Evolutionary conservation across 768 basidiomycete species (phyloP), one percentile per base, ranked within the genome.

Genomic region (Hericium alpestre): DNA sequence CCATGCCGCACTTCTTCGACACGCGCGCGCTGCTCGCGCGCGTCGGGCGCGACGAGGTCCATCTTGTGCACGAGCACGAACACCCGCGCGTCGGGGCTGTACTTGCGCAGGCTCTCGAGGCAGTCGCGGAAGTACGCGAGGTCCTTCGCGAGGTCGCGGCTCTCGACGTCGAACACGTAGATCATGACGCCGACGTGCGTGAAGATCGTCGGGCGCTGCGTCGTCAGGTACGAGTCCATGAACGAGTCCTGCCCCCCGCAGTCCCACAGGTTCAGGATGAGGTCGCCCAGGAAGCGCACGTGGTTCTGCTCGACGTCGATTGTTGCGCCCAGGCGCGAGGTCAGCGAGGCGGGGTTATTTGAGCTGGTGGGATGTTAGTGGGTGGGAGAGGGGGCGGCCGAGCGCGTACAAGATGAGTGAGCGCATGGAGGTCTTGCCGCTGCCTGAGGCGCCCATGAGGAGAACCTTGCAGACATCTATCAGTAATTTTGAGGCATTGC

Each of bases 281-380:
- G 84, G 67, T 95, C 92, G 13, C 93, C 94, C 13, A 99, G 83
- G 70, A 99, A 98, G 46, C 93, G 87, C 61, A 98, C 93, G 67
- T 96, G 92, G 64, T 94, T 95, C 69, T 94, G 91, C 69, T 97
- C 95, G 59, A 98, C 93, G 69, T 98, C 95, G 62, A 97, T 95
- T 9, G 96, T 99, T 16, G 95, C 94, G 25, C 94, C 94, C 32
- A 99, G 79, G 16, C 94, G 82, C 51, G 88, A 79, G 2, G 95
- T 97, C 58, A 94, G 78, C 39, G 90, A 88, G 1, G 96, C 94
- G 25, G 92, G 90, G 65, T 95, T 92, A 69, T 95, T 95, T 46
- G 93, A 92, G 69, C 93, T 95, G 65, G n/a, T 41, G 40, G 50
- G 60, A 32, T 38, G 43, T 50, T 54, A 63, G 65, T 59, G 48